These are phyloP conservation scores for Oryza meyeriana DNA, from an alignment of 176 grass and related monocot genomes.

Conservation along the genomic window DNA sequence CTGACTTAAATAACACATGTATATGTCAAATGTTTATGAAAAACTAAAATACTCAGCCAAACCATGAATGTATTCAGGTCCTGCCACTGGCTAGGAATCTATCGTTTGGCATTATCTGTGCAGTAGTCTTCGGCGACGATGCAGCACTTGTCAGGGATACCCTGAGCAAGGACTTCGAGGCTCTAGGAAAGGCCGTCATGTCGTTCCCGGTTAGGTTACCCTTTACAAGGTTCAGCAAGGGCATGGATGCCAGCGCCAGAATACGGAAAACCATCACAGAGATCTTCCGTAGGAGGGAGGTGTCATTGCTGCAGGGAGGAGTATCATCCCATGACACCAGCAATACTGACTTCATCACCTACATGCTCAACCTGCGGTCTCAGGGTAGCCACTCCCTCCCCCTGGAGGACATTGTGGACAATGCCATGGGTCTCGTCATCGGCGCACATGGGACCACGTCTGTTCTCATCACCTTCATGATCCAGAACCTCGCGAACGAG, in stretches of 20 bases:
- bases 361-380: constrained; percentile 20
- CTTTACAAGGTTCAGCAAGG: not conserved
- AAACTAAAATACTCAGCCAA: too few species aligned
- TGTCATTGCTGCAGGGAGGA: not conserved
- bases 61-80: too few species aligned
- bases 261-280: constrained; percentile 13
- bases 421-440: constrained; percentile 25
- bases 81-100: too few species aligned
- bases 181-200: too few species aligned
- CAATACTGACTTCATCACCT: constrained; percentile 36
- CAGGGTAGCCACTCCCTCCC: constrained; percentile 23
- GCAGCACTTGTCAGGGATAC: too few species aligned
- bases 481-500: constrained; percentile 35
- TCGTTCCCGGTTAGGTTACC: too few species aligned
- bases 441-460: constrained; percentile 34
- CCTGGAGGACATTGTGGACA: constrained; percentile 46
- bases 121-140: too few species aligned
- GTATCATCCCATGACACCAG: not conserved
- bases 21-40: too few species aligned
- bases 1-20: too few species aligned
- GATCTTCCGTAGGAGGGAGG: not conserved
- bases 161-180: too few species aligned
- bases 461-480: constrained; percentile 50
- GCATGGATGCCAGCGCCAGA: constrained; percentile 25
- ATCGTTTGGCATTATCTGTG: too few species aligned